phyloP scores from a whole-genome alignment of 2,329 filamentous ascomycete species.

The Alternaria gansuensis region DNA sequence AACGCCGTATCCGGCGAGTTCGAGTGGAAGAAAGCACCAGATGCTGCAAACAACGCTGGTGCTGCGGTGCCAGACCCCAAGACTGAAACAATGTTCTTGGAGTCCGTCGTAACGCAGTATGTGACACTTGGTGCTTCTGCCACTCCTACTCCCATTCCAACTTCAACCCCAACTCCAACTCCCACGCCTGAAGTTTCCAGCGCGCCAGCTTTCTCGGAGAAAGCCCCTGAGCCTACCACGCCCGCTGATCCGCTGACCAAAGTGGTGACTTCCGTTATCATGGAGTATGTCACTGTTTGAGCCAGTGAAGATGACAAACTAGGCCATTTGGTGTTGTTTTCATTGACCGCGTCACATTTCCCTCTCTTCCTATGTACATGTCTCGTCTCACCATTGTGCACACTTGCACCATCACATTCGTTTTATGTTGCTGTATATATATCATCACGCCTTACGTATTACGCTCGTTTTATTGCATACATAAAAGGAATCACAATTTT shows the following conservation, averaged over 20 bases:
- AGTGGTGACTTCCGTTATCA: slow-evolving; percentile 27
- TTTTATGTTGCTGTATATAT: neutral
- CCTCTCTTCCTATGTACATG: neutral
- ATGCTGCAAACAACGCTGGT: slow-evolving; percentile 7
- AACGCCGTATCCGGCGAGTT: slow-evolving; percentile 24
- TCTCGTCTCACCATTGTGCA: neutral
- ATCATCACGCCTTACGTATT: neutral
- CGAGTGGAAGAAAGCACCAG: slow-evolving; percentile 29
- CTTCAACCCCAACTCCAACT: neutral
- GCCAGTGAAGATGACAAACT: too few relatives aligned
- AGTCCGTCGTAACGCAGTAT: slow-evolving; percentile 19
- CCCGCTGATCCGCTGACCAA: slow-evolving; percentile 22
- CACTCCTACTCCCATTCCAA: neutral
- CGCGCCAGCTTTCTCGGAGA: neutral
- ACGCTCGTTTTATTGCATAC: neutral
- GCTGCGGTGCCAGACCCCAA: neutral
- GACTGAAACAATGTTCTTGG: slow-evolving; percentile 8
- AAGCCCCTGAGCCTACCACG: slow-evolving; percentile 11
- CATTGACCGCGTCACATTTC: neutral
- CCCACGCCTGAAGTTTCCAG: slow-evolving; percentile 1
- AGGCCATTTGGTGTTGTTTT: neutral
- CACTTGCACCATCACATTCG: slow-evolving; percentile 9
- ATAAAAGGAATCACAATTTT: neutral
- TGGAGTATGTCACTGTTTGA: slow-evolving; percentile 30
- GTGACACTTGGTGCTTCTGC: slow-evolving; percentile 15